Base-by-base conservation (phyloP, 768 basidiomycete genomes). In the Inosperma sp. region DNA sequence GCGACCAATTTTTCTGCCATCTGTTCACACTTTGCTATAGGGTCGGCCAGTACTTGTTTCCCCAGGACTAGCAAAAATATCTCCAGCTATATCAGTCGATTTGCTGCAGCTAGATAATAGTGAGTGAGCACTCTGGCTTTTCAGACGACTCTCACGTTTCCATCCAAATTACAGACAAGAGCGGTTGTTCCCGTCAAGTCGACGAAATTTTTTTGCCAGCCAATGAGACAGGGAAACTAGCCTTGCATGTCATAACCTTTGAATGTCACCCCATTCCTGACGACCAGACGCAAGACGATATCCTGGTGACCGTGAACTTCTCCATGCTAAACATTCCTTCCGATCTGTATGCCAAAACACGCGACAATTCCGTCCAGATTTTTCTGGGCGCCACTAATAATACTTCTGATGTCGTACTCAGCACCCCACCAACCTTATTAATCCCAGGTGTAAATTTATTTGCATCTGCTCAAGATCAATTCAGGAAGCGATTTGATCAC, bases 261-360 rank as follows among this genome's bases (percentile, higher is more conserved):
- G 1, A 14, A 10, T 19, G 9, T n/a, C n/a, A 8, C 39, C 5
- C 26, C 3, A 30, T 39, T 31, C 13, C 25, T 40, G 2, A 4
- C 3, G 4, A 43, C 8, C 27, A 49, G 25, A 39, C 13, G 12
- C 39, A 21, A 35, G 37, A 40, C 22, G 50, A 51, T 43, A 10
- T 51, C 4, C 33, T 51, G 10, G 10, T 51, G 2, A 17, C 42
- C 16, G 43, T 51, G 17, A 51, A 51, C 42, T 51, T 51, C 41
- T 31, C 42, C 8, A 40, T 36, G 30, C 25, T 51, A 14, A 29
- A 37, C 9, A 35, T 51, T 14, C 19, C 50, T 31, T 42, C 26
- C 16, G 17, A 26, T 33, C 27, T 29, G 37, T 21, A 33, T 23
- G 6, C 22, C 27, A 35, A 51, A 16, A 33, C 33, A 5, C 31